Evolutionary conservation across 169 alveolate genomes (phyloP), one percentile per base, ranked within the genome.

Genomic region (Plasmodium inui): DNA sequence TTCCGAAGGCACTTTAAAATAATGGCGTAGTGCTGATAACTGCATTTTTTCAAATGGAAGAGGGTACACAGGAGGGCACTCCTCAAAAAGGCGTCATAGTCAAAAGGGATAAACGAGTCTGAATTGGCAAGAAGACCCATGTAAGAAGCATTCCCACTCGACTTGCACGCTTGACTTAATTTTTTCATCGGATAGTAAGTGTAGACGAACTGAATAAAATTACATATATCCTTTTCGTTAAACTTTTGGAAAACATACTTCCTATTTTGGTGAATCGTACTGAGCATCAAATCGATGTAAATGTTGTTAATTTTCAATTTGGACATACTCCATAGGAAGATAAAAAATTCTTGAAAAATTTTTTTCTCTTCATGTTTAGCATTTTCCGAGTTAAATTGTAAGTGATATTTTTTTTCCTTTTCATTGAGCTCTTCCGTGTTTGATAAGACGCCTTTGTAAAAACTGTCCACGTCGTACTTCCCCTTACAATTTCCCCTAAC

Each of bases 21-120:
- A 19, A 89, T 89, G 10, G 94, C 80, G 79, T 89, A 89, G 26
- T 89, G 94, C 44, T 89, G 94, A 79, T 89, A 89, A 50, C 72
- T 78, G 50, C 30, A 89, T 78, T 89, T 89, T 61, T 89, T 32
- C 53, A 89, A 14, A 32, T 89, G 88, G 30, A 57, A n/a, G 32
- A 89, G 28, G 30, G 90, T 53, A 39, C 80, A 44, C 12, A 89
- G 89, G 26, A 89, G 76, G 28, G 94, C n/a, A 34, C 61, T 61
- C 82, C 55, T 89, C 46, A 89, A 80, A 73, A 79, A 61, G 12
- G 41, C 41, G 22, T 89, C 94, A 89, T 89, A 89, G 53, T 89
- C 74, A 32, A 79, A 79, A 10, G 30, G 9, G 32, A 50, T 61
- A 9, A 6, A 30, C 32, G 28, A 19, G 17, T 78, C 37, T 73